These are phyloP conservation scores for Leccinum uliginosum DNA, from an alignment of 768 basidiomycete genomes.

Conservation along the genomic window DNA sequence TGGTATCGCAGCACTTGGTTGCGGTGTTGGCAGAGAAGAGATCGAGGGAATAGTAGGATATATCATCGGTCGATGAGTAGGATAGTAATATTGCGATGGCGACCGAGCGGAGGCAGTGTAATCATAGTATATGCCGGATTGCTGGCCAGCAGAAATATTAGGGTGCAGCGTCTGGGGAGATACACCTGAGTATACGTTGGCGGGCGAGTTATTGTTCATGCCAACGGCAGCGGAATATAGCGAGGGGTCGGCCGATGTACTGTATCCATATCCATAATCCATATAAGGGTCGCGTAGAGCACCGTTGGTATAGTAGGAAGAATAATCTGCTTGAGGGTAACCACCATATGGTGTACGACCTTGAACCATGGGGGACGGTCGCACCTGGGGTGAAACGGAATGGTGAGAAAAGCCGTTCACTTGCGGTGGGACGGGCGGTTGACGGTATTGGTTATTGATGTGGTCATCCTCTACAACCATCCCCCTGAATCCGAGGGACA, in stretches of 20 bases:
- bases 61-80: conserved; percentile 53
- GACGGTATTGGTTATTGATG: conserved; percentile 36
- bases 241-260: conserved; percentile 44
- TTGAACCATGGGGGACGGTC: conserved; percentile 41
- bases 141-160: conserved; percentile 40
- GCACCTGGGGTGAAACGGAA: conserved; percentile 35
- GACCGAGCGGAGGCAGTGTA: conserved; percentile 46
- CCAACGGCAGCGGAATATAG: conserved; percentile 47
- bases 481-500: conserved; percentile 55
- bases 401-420: conserved; percentile 27
- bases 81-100: conserved; percentile 59
- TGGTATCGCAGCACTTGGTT: conserved; percentile 38
- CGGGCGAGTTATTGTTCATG: conserved; percentile 39
- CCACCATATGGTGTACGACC: conserved; percentile 44
- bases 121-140: conserved; percentile 56
- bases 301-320: conserved; percentile 52
- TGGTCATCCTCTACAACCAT: conserved; percentile 58
- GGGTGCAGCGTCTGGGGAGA: conserved; percentile 41
- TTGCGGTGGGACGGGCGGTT: conserved; percentile 28
- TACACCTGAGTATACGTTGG: conserved; percentile 47
- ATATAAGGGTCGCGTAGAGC: conserved; percentile 46
- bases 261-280: conserved; percentile 58
- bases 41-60: conserved; percentile 51
- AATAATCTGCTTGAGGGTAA: conserved; percentile 56
- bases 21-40: conserved; percentile 52